Evolutionary conservation across 805 yeast species (phyloP).

Genomic region (Wickerhamiella galacta): DNA sequence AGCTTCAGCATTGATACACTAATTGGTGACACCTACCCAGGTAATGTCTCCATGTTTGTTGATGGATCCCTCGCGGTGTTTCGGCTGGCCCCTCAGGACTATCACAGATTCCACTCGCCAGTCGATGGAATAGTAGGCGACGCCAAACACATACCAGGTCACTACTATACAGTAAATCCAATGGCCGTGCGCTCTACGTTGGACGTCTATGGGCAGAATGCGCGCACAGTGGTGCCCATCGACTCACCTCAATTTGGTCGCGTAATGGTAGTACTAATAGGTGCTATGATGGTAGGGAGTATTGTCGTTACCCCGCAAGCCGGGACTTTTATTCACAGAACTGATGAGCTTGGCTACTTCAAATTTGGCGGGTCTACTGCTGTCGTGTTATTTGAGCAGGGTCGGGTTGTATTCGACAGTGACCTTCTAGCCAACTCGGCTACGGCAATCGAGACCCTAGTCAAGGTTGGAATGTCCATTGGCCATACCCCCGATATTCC

Average conservation of each 20-base stretch:
- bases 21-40: conserved; percentile 29
- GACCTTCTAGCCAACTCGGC: conserved; percentile 55
- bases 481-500: conserved; percentile 37
- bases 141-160: conserved; percentile 62
- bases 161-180: conserved; percentile 91
- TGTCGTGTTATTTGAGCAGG: conserved; percentile 41
- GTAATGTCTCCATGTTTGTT: conserved; percentile 22
- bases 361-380: conserved; percentile 93
- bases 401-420: conserved; percentile 37
- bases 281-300: conserved; percentile 99
- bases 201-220: conserved; percentile 88
- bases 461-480: conserved; percentile 80
- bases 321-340: conserved; percentile 42
- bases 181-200: conserved; percentile 83
- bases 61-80: conserved; percentile 59
- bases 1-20: conserved; percentile 53
- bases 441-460: conserved; percentile 56
- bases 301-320: conserved; percentile 51
- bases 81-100: conserved; percentile 91
- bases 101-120: conserved; percentile 84
- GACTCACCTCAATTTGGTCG: conserved; percentile 63
- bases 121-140: conserved; percentile 58
- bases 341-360: conserved; percentile 85
- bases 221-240: conserved; percentile 62
- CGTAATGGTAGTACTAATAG: conserved; percentile 65